These are phyloP conservation scores for Lasiodiplodia sp. DNA, from an alignment of 2,329 filamentous ascomycete species.

Conservation along the genomic window DNA sequence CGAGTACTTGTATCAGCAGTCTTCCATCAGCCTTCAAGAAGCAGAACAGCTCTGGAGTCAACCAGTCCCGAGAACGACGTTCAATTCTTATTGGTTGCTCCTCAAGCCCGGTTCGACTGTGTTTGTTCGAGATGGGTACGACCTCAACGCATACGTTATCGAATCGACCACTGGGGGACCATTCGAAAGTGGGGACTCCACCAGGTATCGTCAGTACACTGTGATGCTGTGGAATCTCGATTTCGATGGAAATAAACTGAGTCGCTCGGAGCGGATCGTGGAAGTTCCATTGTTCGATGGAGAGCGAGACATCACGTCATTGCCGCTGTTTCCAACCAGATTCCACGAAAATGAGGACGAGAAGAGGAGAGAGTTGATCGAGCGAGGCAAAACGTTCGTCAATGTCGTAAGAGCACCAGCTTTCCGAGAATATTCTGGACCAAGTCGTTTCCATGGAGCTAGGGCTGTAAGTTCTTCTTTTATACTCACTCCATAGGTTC, in stretches of 20 bases:
- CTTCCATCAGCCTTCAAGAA: neutral
- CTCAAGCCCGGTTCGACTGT: neutral
- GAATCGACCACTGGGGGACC: neutral
- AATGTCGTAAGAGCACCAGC: neutral
- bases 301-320: slow-evolving; percentile 27
- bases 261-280: slow-evolving; percentile 7
- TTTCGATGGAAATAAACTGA: neutral
- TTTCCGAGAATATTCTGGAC: neutral
- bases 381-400: neutral
- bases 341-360: slow-evolving; percentile 11
- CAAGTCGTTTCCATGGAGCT: neutral
- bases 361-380: neutral
- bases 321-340: slow-evolving; percentile 28
- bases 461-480: too few species aligned
- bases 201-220: too few species aligned
- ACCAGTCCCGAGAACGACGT: neutral
- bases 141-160: neutral
- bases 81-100: neutral
- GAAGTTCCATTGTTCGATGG: slow-evolving; percentile 29
- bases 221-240: neutral
- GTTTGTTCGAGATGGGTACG: neutral
- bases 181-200: too few species aligned
- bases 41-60: neutral
- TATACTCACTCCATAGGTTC: too few species aligned
- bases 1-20: neutral